Base-by-base conservation (phyloP, 768 basidiomycete genomes). In the Mrakia gelida region DNA sequence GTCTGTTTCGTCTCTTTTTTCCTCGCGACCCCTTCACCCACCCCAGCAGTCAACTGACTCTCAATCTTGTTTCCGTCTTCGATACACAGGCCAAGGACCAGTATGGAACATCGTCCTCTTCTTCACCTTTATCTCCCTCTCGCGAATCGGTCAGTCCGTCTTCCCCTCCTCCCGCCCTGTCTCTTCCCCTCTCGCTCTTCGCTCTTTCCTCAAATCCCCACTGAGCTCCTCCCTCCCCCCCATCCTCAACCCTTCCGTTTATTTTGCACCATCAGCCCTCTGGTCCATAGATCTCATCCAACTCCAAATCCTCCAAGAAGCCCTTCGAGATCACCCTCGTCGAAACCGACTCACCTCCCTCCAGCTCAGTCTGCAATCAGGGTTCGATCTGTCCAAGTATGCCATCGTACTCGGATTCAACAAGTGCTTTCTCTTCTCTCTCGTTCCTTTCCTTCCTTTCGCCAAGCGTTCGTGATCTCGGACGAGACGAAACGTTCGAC, bases 261-360 rank as follows among this genome's bases (percentile, higher is more conserved):
- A 15, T 15, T 80, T 86, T 1, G 86, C 86, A 0, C 83, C 87
- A 10, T 85, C 88, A 45, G 87, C 88, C 0, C 84, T 89, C 0
- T 89, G 88, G 88, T 84, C 86, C 0, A 89, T 89, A 81, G 88
- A 89, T 80, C 84, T 89, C 11, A 84, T 84, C 67, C 88, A 89
- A 75, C 82, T 88, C 16, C 87, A 88, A 77, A 84, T 87, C 75
- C 83, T 89, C 8, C 88, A 89, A 80, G 82, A 84, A 21, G 84
- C 86, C 0, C 85, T 89, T 8, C 82, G 83, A 23, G 73, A 83
- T 10, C 86, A 89, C 80, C 87, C 88, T 1, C 82, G 86, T 8
- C 83, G 86, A 9, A 89, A 88, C 74, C 82, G 85, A 0, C 82
- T 88, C 79, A 77, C 84, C 38, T 83, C 83, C 0, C 81, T 86